Evolutionary conservation across 495 filamentous ascomycete genomes (phyloP).

Genomic region (Aeminium ludgeri): DNA sequence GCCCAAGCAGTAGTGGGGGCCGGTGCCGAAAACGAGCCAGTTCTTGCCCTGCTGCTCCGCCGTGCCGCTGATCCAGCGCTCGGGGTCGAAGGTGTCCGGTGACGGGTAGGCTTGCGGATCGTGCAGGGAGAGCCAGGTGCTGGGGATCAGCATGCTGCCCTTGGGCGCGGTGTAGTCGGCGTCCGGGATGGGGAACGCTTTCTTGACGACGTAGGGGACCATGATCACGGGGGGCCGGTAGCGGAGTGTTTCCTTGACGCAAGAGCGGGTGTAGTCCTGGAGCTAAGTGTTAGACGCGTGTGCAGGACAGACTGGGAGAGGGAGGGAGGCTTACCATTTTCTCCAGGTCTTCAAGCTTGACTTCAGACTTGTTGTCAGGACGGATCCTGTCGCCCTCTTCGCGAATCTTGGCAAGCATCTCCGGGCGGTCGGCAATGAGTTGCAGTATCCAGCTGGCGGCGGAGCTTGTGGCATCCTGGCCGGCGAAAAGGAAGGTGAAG

Average conservation of each 20-base stretch:
- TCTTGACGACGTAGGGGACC: constrained; percentile 93
- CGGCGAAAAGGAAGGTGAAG: constrained; percentile 96
- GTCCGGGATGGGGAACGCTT: constrained; percentile 79
- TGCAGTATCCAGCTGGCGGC: constrained; percentile 93
- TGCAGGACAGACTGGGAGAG: background rate
- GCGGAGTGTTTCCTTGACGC: constrained; percentile 83
- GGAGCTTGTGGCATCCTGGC: constrained; percentile 88
- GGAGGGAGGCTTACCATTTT: constrained; percentile 34
- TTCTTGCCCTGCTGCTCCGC: constrained; percentile 92
- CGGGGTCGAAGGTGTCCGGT: constrained; percentile 77
- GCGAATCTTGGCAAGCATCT: constrained; percentile 74
- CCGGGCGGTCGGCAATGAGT: constrained; percentile 81
- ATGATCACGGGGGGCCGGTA: constrained; percentile 96
- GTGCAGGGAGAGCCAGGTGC: constrained; percentile 76
- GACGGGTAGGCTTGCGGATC: constrained; percentile 85
- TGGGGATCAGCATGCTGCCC: constrained; percentile 86
- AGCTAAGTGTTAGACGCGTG: background rate
- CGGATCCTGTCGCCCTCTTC: constrained; percentile 75
- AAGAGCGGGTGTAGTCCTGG: constrained; percentile 63
- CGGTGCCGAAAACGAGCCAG: constrained; percentile 91
- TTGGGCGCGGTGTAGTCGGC: constrained; percentile 71
- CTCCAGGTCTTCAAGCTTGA: constrained; percentile 74
- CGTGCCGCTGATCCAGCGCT: constrained; percentile 79
- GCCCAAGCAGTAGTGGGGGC: constrained; percentile 91
- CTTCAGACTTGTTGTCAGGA: constrained; percentile 47